Evolutionary conservation across 306 rosid species (phyloP).

Genomic region (Carpinus fangiana): DNA sequence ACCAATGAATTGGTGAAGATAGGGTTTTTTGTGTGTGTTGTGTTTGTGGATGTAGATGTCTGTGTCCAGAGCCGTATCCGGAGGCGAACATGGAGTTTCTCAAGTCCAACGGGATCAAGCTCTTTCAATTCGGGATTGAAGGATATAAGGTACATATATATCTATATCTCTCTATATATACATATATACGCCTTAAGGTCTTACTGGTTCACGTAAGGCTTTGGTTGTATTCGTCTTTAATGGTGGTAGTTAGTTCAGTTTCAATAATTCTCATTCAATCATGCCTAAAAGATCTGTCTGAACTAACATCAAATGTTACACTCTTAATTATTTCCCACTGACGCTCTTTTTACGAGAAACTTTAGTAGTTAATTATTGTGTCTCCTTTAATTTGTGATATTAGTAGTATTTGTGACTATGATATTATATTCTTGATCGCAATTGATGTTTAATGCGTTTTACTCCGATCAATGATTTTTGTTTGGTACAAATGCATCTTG

Average conservation of each 20-base stretch:
- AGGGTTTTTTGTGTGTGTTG: conserved; percentile 7
- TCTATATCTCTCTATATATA: neutral
- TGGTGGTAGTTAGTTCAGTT: conserved; percentile 14
- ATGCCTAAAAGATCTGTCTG: conserved; percentile 9
- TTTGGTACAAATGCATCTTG: neutral
- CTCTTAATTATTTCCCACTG: conserved; percentile 5
- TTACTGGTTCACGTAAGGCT: neutral
- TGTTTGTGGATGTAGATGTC: conserved; percentile 54
- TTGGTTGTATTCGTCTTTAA: conserved; percentile 24
- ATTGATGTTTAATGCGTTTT: conserved; percentile 1
- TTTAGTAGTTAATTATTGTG: conserved; percentile 21
- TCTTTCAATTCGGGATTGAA: conserved; percentile 92
- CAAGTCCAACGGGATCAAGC: conserved; percentile 78
- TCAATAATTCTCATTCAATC: conserved; percentile 3
- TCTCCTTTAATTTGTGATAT: conserved; percentile 26
- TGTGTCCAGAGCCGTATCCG: conserved; percentile 95
- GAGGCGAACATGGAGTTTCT: conserved; percentile 81
- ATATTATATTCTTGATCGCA: conserved; percentile 15
- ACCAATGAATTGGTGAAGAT: neutral
- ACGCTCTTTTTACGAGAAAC: conserved; percentile 5
- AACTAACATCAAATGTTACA: conserved; percentile 15
- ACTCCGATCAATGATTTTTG: neutral
- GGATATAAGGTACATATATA: conserved; percentile 67
- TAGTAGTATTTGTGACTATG: conserved; percentile 1
- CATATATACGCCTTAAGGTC: too few species aligned